These are phyloP conservation scores for Scheffersomyces illinoinensis DNA, from an alignment of 1,139 yeast genomes.

Conservation along the genomic window DNA sequence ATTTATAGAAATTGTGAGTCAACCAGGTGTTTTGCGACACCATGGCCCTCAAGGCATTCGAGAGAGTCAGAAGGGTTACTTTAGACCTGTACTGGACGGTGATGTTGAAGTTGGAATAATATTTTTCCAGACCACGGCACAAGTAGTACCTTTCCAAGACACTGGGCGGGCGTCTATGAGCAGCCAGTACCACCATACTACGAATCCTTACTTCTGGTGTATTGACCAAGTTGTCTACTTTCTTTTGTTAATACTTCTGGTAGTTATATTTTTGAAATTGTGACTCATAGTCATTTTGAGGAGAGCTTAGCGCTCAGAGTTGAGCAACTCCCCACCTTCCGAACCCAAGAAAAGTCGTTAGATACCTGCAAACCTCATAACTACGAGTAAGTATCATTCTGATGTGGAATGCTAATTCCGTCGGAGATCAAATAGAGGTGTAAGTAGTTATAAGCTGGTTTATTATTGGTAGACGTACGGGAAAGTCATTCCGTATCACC, in stretches of 20 bases:
- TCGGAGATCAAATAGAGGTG: too few species aligned
- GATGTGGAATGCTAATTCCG: background rate
- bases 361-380: background rate
- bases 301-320: background rate
- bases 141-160: constrained; percentile 5
- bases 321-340: background rate
- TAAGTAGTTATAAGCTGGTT: background rate
- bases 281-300: background rate
- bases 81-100: constrained; percentile 1
- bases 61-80: background rate
- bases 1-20: constrained; percentile 2
- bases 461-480: background rate
- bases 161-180: constrained; percentile 5
- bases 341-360: background rate
- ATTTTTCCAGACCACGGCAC: constrained; percentile 4
- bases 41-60: constrained; percentile 4
- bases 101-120: constrained; percentile 7
- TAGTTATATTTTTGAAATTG: background rate
- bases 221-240: too few species aligned
- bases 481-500: background rate
- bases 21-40: constrained; percentile 4
- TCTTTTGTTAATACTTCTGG: background rate
- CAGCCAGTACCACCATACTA: background rate
- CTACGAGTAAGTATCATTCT: too few species aligned
- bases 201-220: background rate